Percentiles rank a stretch among this genome's conserved stretches.
Conservation (phyloP, 306 rosid genomes). For the Parietaria judaica region DNA sequence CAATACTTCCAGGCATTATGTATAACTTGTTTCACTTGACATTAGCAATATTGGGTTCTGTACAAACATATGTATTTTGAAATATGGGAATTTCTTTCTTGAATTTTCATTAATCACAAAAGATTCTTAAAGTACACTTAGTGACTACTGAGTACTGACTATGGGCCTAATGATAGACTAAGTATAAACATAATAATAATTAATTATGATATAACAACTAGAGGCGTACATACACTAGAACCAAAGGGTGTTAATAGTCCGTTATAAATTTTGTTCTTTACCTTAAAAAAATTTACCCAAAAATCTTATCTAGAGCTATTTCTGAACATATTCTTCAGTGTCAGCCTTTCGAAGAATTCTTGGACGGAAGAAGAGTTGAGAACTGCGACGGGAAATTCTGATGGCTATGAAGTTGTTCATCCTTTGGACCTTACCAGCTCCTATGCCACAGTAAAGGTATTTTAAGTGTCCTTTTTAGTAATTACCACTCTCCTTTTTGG, state of each 20-base stretch:
- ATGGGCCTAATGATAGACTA: too few species aligned
- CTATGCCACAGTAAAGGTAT: conserved; percentile 60
- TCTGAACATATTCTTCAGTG: conserved; percentile 12
- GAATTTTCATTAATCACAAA: too few species aligned
- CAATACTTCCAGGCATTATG: too few species aligned
- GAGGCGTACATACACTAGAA: too few species aligned
- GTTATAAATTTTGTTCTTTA: neutral
- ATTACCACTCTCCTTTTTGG: conserved; percentile 8
- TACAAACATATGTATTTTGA: too few species aligned
- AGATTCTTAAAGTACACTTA: too few species aligned
- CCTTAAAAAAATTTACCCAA: too few species aligned
- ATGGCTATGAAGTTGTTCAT: conserved; percentile 45
- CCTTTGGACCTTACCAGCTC: conserved; percentile 69
- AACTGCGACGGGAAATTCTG: conserved; percentile 60
- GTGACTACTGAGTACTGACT: too few species aligned
- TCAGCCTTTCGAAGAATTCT: conserved; percentile 41
- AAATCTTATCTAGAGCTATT: conserved; percentile 1
- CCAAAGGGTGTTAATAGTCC: neutral
- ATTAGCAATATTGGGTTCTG: too few species aligned
- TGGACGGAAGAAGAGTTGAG: conserved; percentile 71
- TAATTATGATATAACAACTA: too few species aligned
- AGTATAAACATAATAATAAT: too few species aligned
- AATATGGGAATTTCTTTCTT: too few species aligned
- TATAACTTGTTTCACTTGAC: neutral
- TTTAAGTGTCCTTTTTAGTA: conserved; percentile 13